These are phyloP conservation scores for Aspergillus sergii DNA, from an alignment of 2,329 filamentous ascomycete species.

Conservation along the genomic window DNA sequence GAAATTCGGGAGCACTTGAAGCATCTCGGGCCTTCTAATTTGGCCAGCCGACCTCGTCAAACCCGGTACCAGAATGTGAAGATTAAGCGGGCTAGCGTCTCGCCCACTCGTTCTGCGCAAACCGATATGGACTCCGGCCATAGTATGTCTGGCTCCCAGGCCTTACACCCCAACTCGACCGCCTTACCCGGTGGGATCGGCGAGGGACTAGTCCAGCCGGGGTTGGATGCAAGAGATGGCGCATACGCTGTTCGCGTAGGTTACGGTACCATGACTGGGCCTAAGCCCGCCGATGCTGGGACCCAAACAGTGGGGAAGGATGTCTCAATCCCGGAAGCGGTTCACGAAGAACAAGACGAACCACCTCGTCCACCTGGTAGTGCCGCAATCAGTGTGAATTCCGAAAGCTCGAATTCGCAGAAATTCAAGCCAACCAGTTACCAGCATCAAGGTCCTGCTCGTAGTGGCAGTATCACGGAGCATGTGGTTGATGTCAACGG, in stretches of 20 bases:
- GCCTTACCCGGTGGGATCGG: slow-evolving; percentile 56
- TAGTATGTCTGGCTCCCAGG: slow-evolving; percentile 43
- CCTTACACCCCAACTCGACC: slow-evolving; percentile 28
- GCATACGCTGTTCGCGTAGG: slow-evolving; percentile 62
- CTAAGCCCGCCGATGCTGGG: slow-evolving; percentile 25
- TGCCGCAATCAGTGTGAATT: slow-evolving; percentile 26
- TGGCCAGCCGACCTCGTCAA: slow-evolving; percentile 60
- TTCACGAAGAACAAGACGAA: slow-evolving; percentile 35
- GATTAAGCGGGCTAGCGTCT: slow-evolving; percentile 60
- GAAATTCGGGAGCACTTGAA: slow-evolving; percentile 63
- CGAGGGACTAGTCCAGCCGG: slow-evolving; percentile 56
- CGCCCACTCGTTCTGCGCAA: slow-evolving; percentile 37
- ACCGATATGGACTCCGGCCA: slow-evolving; percentile 42
- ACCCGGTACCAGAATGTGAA: slow-evolving; percentile 66
- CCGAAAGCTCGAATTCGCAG: slow-evolving; percentile 24
- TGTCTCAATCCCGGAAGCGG: slow-evolving; percentile 36
- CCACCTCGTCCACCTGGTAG: slow-evolving; percentile 24
- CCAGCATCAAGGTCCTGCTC: slow-evolving; percentile 54
- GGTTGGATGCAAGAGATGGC: slow-evolving; percentile 65
- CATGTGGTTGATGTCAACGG: slow-evolving; percentile 74
- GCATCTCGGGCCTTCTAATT: slow-evolving; percentile 66
- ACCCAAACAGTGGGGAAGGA: slow-evolving; percentile 23
- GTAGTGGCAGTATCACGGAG: slow-evolving; percentile 78
- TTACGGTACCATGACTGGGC: slow-evolving; percentile 53
- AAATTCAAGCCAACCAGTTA: slow-evolving; percentile 30